Evolutionary conservation across 1,284 basidiomycete species (phyloP).

Genomic region (Ganoderma lucidum): DNA sequence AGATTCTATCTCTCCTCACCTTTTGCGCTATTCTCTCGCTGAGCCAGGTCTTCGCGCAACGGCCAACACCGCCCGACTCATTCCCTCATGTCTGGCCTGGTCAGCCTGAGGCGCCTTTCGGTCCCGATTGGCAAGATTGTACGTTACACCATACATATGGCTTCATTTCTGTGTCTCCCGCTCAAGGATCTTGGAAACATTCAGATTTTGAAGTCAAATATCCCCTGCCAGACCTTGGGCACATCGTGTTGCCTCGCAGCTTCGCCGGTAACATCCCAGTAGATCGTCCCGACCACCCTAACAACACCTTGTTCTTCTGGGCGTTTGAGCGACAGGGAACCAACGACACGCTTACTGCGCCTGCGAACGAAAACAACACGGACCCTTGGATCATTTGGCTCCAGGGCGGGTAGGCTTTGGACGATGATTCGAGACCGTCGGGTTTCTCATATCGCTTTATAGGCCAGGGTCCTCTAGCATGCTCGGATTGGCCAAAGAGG

Average conservation of each 20-base stretch:
- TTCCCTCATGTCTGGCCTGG: constrained; percentile 38
- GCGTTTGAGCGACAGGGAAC: constrained; percentile 61
- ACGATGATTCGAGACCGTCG: not conserved
- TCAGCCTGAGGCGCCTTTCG: constrained; percentile 37
- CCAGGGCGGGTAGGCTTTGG: constrained; percentile 58
- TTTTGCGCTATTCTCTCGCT: not conserved
- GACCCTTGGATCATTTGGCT: constrained; percentile 81
- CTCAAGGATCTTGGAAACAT: not conserved
- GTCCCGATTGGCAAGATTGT: constrained; percentile 44
- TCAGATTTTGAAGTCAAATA: constrained; percentile 39
- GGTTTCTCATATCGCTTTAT: not conserved
- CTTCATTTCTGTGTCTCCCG: not conserved
- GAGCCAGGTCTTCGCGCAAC: not conserved
- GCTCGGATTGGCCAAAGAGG: not conserved
- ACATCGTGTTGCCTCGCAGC: constrained; percentile 55
- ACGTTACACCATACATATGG: constrained; percentile 7
- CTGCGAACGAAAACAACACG: constrained; percentile 45
- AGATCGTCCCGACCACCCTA: constrained; percentile 56
- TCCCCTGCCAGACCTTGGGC: constrained; percentile 72
- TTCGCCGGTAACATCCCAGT: constrained; percentile 78
- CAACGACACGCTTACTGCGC: constrained; percentile 60
- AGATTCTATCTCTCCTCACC: not conserved
- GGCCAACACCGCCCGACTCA: constrained; percentile 19
- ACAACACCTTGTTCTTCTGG: constrained; percentile 79
- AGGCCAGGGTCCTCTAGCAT: not conserved